Evolutionary conservation across 2,329 filamentous ascomycete genomes (phyloP).

Genomic region (Neonectria neomacrospora): DNA sequence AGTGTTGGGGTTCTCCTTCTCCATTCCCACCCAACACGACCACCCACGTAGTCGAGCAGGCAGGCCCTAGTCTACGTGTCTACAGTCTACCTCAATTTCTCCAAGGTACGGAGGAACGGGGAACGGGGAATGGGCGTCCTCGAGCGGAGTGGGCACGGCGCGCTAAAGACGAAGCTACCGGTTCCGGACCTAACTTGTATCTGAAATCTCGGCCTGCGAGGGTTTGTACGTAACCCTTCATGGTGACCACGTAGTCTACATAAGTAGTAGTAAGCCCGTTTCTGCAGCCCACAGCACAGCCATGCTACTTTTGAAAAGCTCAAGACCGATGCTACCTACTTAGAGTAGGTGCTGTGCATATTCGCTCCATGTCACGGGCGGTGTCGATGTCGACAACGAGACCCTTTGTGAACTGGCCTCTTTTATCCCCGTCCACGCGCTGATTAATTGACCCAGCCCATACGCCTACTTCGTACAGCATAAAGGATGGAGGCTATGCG

Average conservation of each 20-base stretch:
- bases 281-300: background rate
- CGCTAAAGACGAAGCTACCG: background rate
- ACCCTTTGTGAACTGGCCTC: background rate
- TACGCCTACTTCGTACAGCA: background rate
- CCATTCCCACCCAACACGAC: background rate
- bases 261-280: background rate
- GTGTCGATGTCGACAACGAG: background rate
- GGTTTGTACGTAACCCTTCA: background rate
- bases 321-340: background rate
- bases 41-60: no score
- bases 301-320: no score
- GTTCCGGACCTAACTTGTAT: background rate
- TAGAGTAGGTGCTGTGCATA: background rate
- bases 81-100: background rate
- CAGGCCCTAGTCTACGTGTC: no score
- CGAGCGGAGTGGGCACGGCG: background rate
- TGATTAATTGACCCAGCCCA: background rate
- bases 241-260: no score
- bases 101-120: background rate
- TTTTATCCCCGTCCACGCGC: background rate
- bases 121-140: background rate
- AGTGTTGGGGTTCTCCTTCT: background rate
- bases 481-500: background rate
- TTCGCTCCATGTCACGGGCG: background rate
- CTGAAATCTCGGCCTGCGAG: slow-evolving; percentile 6